Evolutionary conservation across 2,329 filamentous ascomycete species (phyloP).

Genomic region (Endoconidiophora laricicola): DNA sequence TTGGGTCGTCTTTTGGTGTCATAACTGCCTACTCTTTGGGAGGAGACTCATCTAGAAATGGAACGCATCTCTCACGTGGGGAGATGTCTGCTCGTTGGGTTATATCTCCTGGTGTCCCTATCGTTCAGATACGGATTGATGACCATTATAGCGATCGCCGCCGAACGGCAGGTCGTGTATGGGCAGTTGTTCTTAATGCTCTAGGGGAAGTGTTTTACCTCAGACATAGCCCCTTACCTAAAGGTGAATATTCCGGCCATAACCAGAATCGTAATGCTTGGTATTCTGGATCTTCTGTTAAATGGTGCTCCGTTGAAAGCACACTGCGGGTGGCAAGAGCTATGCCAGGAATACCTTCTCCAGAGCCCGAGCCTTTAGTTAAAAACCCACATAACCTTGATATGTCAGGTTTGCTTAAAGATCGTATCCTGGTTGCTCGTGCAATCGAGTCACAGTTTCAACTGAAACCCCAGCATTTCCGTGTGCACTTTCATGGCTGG

Average conservation of each 20-base stretch:
- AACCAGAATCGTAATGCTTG: slow-evolving; percentile 54
- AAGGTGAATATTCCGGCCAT: slow-evolving; percentile 29
- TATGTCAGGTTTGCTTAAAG: slow-evolving; percentile 36
- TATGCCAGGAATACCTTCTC: slow-evolving; percentile 49
- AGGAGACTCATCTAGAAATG: slow-evolving; percentile 23
- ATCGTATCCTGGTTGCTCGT: slow-evolving; percentile 58
- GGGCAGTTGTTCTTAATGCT: slow-evolving; percentile 88
- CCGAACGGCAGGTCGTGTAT: slow-evolving; percentile 53
- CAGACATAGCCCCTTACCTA: slow-evolving; percentile 47
- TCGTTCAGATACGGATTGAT: slow-evolving; percentile 69
- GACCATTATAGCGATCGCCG: slow-evolving; percentile 62
- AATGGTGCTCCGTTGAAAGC: slow-evolving; percentile 66
- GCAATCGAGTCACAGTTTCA: slow-evolving; percentile 57
- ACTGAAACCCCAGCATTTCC: slow-evolving; percentile 54
- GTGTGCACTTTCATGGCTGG: slow-evolving; percentile 66
- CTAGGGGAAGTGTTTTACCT: slow-evolving; percentile 84
- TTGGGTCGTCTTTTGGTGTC: slow-evolving; percentile 68
- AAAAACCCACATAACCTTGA: slow-evolving; percentile 3
- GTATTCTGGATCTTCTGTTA: slow-evolving; percentile 60
- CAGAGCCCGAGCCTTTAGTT: slow-evolving; percentile 24
- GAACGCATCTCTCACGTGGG: slow-evolving; percentile 49
- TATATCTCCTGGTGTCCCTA: slow-evolving; percentile 80
- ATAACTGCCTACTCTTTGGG: slow-evolving; percentile 70
- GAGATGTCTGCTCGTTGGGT: slow-evolving; percentile 81
- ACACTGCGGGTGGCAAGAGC: slow-evolving; percentile 56